Evolutionary conservation across 1,284 basidiomycete species (phyloP), one percentile per base, ranked within the genome.

Genomic region (Ustilago cynodontis): DNA sequence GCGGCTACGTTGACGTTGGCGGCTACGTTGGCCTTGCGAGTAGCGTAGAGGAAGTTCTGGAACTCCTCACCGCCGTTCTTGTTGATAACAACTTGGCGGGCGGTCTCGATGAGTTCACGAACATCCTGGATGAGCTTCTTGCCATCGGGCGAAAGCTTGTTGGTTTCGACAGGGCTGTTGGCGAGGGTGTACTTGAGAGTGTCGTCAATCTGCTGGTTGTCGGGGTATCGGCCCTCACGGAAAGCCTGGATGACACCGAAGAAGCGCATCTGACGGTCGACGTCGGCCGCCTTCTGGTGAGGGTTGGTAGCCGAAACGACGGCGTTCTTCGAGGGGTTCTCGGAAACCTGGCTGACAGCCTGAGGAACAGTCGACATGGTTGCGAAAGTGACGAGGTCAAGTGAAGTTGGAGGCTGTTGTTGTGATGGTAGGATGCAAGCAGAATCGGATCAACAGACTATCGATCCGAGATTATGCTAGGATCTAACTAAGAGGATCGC

Each of bases 21-120:
- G 45, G 70, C 71, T 9, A 81, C 51, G 41, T 81, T 76, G 16
- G 82, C 69, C 69, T 82, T 80, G 58, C 72, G 67, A 45, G 81
- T 71, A 31, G 74, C 74, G 66, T 75, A 71, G 59, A 84, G 74
- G 77, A 84, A 84, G 75, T 82, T 80, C 57, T 84, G 82, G 68
- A 82, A 71, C 68, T 84, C 82, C 67, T 84, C 78, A 49, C 71
- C 76, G 41, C 69, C 51, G 59, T 84, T 84, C 82, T 84, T 84
- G 61, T 82, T 77, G 51, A 71, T 41, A 54, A 83, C 81, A 16
- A 83, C 77, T 59, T 81, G 77, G 20, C 81, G 71, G 18, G 76
- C 60, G 49, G 73, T 77, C 70, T 76, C 70, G 68, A 81, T 78
- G 37, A 78, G 65, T 57, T 77, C 72, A 55, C 82, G 82, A 28